Evolutionary conservation across 768 basidiomycete genomes (phyloP).

Genomic region (Auricularia sp.): DNA sequence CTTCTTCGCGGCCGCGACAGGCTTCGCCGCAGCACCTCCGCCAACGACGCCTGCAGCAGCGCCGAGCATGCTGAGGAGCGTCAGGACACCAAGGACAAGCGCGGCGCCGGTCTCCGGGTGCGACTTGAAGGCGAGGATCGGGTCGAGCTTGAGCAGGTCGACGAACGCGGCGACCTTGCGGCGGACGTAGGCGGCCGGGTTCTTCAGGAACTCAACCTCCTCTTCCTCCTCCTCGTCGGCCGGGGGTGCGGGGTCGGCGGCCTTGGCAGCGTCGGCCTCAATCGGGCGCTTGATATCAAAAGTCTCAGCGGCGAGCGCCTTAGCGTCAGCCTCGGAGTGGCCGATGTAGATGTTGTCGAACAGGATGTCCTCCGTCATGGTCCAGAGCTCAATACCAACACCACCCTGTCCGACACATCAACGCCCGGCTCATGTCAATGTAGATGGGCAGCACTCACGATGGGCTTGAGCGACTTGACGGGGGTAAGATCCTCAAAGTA

Average conservation of each 20-base stretch:
- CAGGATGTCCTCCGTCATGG: conserved; percentile 93
- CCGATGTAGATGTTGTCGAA: conserved; percentile 94
- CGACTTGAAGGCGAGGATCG: conserved; percentile 71
- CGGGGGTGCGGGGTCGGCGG: conserved; percentile 19
- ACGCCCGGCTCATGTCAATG: conserved; percentile 16
- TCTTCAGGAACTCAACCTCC: conserved; percentile 48
- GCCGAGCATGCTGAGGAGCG: conserved; percentile 78
- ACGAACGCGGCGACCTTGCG: conserved; percentile 71
- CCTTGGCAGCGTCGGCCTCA: conserved; percentile 57
- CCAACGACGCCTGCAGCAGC: conserved; percentile 72
- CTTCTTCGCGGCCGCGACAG: conserved; percentile 69
- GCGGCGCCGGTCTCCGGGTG: conserved; percentile 83
- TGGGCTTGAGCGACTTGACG: conserved; percentile 73
- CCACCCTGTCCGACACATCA: conserved; percentile 47
- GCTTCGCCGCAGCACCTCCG: conserved; percentile 37
- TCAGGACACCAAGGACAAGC: conserved; percentile 62
- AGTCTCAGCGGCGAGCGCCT: conserved; percentile 74
- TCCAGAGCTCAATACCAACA: conserved; percentile 98
- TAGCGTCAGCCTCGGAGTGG: conserved; percentile 79
- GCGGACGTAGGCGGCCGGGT: conserved; percentile 75
- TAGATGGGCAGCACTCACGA: conserved; percentile 33
- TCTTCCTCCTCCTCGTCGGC: conserved; percentile 39
- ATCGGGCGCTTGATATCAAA: conserved; percentile 83
- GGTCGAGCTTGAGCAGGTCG: conserved; percentile 64
- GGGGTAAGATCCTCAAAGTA: conserved; percentile 86